Percentiles rank a stretch among this genome's conserved stretches.
Conservation (phyloP, 1,284 basidiomycete species). For the Trametes hirsuta region DNA sequence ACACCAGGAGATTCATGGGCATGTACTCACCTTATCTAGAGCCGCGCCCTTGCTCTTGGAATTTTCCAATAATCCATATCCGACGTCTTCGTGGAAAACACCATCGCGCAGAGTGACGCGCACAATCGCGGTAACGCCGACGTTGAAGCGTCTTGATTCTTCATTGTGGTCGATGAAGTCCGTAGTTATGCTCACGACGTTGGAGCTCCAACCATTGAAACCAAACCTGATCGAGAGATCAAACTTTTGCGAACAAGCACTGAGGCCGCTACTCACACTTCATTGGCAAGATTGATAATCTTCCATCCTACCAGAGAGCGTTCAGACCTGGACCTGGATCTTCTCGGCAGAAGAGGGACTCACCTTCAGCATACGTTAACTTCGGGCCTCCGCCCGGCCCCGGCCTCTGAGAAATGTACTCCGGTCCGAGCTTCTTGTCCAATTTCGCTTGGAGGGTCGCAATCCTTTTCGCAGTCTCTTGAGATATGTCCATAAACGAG, state of each 20-base stretch:
- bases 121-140: slow-evolving; percentile 86
- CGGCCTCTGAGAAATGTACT: slow-evolving; percentile 88
- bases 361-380: slow-evolving; percentile 89
- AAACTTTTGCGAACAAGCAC: background rate
- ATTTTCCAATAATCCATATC: slow-evolving; percentile 90
- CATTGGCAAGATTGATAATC: slow-evolving; percentile 94
- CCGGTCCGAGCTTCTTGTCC: slow-evolving; percentile 89
- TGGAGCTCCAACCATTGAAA: slow-evolving; percentile 97
- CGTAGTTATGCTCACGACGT: slow-evolving; percentile 76
- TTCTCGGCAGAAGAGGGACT: background rate
- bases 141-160: slow-evolving; percentile 67
- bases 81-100: slow-evolving; percentile 90
- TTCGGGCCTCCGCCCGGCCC: slow-evolving; percentile 88
- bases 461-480: slow-evolving; percentile 65
- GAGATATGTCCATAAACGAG: slow-evolving; percentile 48
- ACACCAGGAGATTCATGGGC: background rate
- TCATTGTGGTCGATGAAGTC: slow-evolving; percentile 76
- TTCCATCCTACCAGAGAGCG: slow-evolving; percentile 68
- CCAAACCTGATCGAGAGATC: slow-evolving; percentile 54
- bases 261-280: slow-evolving; percentile 59
- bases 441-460: slow-evolving; percentile 83
- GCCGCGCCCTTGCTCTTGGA: slow-evolving; percentile 83
- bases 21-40: slow-evolving; percentile 81
- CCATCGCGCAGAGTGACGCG: slow-evolving; percentile 90
- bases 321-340: background rate